phyloP scores from a whole-genome alignment of 371 early-diverging fungal species.

The Haplosporangium sp. region DNA sequence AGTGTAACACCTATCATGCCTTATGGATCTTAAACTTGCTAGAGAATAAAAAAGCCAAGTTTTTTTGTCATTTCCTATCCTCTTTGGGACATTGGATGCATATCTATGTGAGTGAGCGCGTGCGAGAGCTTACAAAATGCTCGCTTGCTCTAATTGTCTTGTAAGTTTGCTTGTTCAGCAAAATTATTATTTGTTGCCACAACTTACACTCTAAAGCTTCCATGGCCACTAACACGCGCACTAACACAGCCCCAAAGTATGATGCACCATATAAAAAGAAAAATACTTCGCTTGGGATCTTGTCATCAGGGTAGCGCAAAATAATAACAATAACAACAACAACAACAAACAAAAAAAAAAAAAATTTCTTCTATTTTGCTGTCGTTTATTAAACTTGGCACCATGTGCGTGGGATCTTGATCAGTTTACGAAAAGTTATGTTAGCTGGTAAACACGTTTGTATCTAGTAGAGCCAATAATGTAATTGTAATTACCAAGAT shows the following conservation, averaged over 20 bases:
- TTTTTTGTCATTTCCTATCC: not conserved
- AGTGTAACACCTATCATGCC: not conserved
- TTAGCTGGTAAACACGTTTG: too few relatives aligned
- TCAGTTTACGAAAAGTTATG: not conserved
- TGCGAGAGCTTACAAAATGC: not conserved
- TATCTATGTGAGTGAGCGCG: not conserved
- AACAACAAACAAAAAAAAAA: too few relatives aligned
- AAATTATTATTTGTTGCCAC: constrained; percentile 10
- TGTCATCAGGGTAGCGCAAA: not conserved
- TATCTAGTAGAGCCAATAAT: not conserved
- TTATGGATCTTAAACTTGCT: too few relatives aligned
- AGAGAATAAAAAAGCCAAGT: too few relatives aligned
- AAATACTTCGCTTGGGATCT: not conserved
- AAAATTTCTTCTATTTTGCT: too few relatives aligned
- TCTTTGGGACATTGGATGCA: not conserved
- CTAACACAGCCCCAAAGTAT: constrained; percentile 3
- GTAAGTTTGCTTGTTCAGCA: constrained; percentile 44
- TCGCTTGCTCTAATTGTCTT: not conserved
- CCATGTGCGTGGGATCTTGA: constrained; percentile 1
- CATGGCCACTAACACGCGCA: constrained; percentile 3
- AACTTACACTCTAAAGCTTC: constrained; percentile 11
- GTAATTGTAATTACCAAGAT: constrained; percentile 2
- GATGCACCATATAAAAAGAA: not conserved
- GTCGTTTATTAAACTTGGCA: not conserved
- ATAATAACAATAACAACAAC: not conserved